These are phyloP conservation scores for Boletus semigastroideus DNA, from an alignment of 1,284 basidiomycete species.

Conservation along the genomic window DNA sequence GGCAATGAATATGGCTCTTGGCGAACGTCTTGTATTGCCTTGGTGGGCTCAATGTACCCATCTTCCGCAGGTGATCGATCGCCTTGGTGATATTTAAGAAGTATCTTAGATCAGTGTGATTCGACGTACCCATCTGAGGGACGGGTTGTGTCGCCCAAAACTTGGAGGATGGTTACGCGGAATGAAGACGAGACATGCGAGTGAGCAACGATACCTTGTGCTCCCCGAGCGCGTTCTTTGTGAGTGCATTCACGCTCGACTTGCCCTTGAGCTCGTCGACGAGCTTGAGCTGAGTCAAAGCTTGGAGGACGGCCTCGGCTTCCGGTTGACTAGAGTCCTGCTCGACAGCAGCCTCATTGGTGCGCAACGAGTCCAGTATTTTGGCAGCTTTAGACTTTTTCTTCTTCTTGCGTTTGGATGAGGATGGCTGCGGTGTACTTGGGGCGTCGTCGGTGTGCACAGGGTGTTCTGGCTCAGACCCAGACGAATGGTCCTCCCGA, in stretches of 20 bases:
- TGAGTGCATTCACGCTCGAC: conserved; percentile 62
- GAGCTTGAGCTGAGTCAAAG: conserved; percentile 68
- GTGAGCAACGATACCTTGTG: conserved; percentile 67
- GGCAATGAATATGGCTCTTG: conserved; percentile 89
- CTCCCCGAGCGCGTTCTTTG: conserved; percentile 77
- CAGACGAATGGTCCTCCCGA: conserved; percentile 32
- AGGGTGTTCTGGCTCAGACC: conserved; percentile 38
- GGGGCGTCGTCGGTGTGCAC: conserved; percentile 24
- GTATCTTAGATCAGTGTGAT: conserved; percentile 1
- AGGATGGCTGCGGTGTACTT: conserved; percentile 36
- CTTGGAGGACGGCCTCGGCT: conserved; percentile 57
- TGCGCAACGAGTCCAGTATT: conserved; percentile 49
- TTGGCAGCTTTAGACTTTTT: conserved; percentile 72
- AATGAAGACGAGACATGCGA: conserved; percentile 2
- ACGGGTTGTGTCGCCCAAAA: conserved; percentile 98
- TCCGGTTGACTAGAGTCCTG: conserved; percentile 45
- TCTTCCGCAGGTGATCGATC: conserved; percentile 70
- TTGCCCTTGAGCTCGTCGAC: conserved; percentile 75
- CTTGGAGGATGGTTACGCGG: conserved; percentile 39
- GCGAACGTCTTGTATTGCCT: conserved; percentile 75
- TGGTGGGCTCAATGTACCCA: conserved; percentile 87
- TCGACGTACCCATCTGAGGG: conserved; percentile 67
- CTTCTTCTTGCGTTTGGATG: conserved; percentile 69
- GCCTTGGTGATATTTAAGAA: conserved; percentile 40
- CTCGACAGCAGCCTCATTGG: conserved; percentile 56